phyloP scores from a whole-genome alignment of 148 eudicot species.

The Diospyros kaki region DNA sequence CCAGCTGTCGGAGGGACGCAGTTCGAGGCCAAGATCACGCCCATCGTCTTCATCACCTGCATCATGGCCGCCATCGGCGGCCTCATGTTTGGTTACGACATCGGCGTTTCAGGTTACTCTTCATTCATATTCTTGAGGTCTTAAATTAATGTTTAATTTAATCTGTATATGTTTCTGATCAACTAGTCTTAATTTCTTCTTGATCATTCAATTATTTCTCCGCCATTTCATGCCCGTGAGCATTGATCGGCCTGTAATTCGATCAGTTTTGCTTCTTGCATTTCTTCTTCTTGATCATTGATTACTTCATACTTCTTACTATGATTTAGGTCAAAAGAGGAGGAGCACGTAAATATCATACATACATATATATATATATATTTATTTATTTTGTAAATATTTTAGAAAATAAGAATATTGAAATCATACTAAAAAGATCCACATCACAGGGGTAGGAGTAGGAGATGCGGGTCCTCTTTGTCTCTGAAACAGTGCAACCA shows the following conservation, averaged over 20 bases:
- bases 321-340: too few species aligned
- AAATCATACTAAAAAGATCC: too few species aligned
- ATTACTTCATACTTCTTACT: too few species aligned
- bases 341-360: too few species aligned
- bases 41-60: conserved; percentile 79
- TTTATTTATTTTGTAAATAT: too few species aligned
- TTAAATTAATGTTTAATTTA: background rate
- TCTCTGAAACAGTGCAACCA: background rate
- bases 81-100: conserved; percentile 94
- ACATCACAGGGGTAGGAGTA: too few species aligned
- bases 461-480: too few species aligned
- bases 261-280: too few species aligned
- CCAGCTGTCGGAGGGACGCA: conserved; percentile 46
- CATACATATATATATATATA: too few species aligned
- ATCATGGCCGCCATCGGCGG: conserved; percentile 97
- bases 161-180: background rate
- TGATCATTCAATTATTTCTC: background rate
- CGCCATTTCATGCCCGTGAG: background rate
- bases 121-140: too few species aligned
- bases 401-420: too few species aligned
- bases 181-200: background rate
- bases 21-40: conserved; percentile 92
- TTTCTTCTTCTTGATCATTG: too few species aligned
- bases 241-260: background rate
- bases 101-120: conserved; percentile 74